Base-by-base conservation (phyloP, 1,284 basidiomycete genomes). In the Ustilago trichophora region DNA sequence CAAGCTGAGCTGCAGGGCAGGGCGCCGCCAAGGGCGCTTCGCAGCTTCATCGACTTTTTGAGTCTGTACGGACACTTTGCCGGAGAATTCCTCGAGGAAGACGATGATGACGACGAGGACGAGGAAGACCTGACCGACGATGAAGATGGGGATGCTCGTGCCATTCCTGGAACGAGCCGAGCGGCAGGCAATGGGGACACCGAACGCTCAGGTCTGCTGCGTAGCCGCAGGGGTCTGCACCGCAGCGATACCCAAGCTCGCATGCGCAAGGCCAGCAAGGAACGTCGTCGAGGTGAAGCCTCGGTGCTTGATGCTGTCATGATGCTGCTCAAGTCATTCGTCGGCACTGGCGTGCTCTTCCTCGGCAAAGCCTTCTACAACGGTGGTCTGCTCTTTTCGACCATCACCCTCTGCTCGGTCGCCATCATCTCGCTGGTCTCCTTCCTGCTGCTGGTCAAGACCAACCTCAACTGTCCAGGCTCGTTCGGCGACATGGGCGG, bases 401-500 rank as follows among this genome's bases (percentile, higher is more conserved):
- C 87, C 19, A 67, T 92, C 41, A 87, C 91, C 3, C 88, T 98
- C 66, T 84, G 89, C 18, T 85, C 87, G 70, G 92, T 98, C 71
- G 93, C 94, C 9, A 81, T 88, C 41, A 88, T 98, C 48, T 98
- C 93, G 3, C 84, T 98, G 3, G 93, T 92, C 84, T 93, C 93
- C 0, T 99, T 98, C 87, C 83, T 99, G 21, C 87, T 98, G 0
- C 87, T 99, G 32, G 89, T 97, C 37, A 86, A 91, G 82, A 89
- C 93, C 34, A 93, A 97, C 75, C 88, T 92, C 62, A 89, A 90
- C 34, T 90, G 97, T 10, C 89, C 90, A 4, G 95, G 93, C 13
- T 92, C 90, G 72, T 98, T 97, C 74, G 95, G 95, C 82, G 95
- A 98, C 80, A 95, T 99, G 68, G 95, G 96, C 31, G 95, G 96